Conservation (phyloP, 1,284 basidiomycete species). For the Austroboletus novae-zelandiae region DNA sequence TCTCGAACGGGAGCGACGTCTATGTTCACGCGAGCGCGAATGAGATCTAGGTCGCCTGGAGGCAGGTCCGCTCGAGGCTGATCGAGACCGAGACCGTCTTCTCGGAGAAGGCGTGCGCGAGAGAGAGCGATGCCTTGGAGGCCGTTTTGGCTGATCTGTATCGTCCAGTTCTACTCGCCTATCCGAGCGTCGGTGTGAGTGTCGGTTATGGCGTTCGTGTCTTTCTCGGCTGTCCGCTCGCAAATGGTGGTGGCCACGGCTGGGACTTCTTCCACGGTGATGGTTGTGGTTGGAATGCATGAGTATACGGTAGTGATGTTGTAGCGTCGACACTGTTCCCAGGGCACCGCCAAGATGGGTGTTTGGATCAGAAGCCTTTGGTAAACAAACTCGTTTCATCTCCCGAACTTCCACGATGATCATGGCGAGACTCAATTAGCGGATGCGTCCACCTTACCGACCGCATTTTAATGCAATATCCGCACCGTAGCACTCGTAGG, state of each 20-base stretch:
- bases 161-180: slow-evolving; percentile 8
- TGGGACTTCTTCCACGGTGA: slow-evolving; percentile 19
- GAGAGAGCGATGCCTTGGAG: slow-evolving; percentile 12
- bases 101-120: slow-evolving; percentile 25
- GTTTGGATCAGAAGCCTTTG: slow-evolving; percentile 31
- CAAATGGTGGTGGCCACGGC: slow-evolving; percentile 13
- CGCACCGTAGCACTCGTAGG: slow-evolving; percentile 24
- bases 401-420: slow-evolving; percentile 2
- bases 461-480: slow-evolving; percentile 23
- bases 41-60: slow-evolving; percentile 14
- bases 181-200: slow-evolving; percentile 14
- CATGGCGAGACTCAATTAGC: slow-evolving; percentile 13
- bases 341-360: neutral
- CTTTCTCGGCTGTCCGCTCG: slow-evolving; percentile 14
- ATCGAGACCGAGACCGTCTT: slow-evolving; percentile 26
- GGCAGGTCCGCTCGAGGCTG: slow-evolving; percentile 20
- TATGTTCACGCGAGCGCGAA: slow-evolving; percentile 24
- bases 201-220: slow-evolving; percentile 17
- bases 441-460: slow-evolving; percentile 10
- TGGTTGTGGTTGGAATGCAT: slow-evolving; percentile 23
- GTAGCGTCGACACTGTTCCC: neutral
- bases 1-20: slow-evolving; percentile 28
- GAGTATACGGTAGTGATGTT: neutral
- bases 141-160: slow-evolving; percentile 5
- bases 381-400: slow-evolving; percentile 24